Percentiles rank a stretch among this genome's conserved stretches.
Evolutionary conservation across 75 land plant genomes (phyloP).

Genomic region (Sequoiadendron giganteum): DNA sequence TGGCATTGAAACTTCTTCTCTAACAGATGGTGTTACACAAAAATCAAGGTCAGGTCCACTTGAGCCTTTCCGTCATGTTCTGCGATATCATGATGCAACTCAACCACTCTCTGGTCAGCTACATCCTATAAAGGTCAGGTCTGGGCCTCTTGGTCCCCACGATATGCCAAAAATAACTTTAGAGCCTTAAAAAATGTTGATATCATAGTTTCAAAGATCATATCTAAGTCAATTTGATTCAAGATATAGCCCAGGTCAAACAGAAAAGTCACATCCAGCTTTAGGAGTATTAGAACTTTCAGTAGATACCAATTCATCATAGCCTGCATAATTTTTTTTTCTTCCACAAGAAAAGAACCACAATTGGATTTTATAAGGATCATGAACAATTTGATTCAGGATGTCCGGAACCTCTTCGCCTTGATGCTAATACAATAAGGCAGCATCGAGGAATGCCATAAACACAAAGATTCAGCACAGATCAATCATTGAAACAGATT

Average conservation of each 20-base stretch:
- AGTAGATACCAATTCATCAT: slow-evolving; percentile 30
- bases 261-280: too few species aligned
- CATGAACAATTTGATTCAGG: too few species aligned
- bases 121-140: slow-evolving; percentile 41
- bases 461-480: too few species aligned
- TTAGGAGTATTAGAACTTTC: too few species aligned
- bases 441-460: too few species aligned
- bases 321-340: slow-evolving; percentile 36
- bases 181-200: slow-evolving; percentile 41
- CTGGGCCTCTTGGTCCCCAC: slow-evolving; percentile 25
- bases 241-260: too few species aligned
- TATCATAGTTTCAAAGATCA: slow-evolving; percentile 39
- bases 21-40: slow-evolving; percentile 30
- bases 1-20: slow-evolving; percentile 29
- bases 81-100: slow-evolving; percentile 36
- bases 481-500: too few species aligned
- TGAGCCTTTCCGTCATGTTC: too few species aligned
- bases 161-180: slow-evolving; percentile 15
- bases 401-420: too few species aligned
- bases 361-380: too few species aligned
- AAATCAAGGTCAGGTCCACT: slow-evolving; percentile 76
- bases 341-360: slow-evolving; percentile 19
- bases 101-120: slow-evolving; percentile 50
- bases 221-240: slow-evolving; percentile 40
- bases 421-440: too few species aligned